Evolutionary conservation across 2,329 filamentous ascomycete species (phyloP), one percentile per base, ranked within the genome.

Genomic region (Tolypocladium album): DNA sequence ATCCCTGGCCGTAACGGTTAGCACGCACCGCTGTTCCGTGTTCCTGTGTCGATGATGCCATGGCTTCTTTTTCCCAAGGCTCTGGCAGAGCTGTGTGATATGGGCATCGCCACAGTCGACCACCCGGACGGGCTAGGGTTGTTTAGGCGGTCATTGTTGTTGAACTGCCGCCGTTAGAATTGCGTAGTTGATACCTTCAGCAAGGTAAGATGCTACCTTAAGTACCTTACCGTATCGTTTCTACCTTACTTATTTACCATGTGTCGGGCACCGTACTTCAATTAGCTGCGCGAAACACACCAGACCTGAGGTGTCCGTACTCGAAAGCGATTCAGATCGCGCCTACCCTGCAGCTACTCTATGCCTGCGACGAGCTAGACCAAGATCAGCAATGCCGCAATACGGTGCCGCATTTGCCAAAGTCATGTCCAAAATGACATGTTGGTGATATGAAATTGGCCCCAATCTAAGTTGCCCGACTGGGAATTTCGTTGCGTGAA

Each of bases 61-160:
- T n/a, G n/a, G n/a, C n/a, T 82, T 69, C 71, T 80, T 80, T 58
- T 82, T 31, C 27, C 27, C 27, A 60, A 84, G 65, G 69, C 82
- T 82, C 82, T 86, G 86, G 72, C 84, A 86, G 6, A 85, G 76
- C 70, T 86, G 83, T 0, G 81, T 78, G 58, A 82, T 73, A 0
- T 83, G 83, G 1, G 82, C 81, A 55, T 85, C 78, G 4, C 72
- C 70, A 67, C 85, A 86, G 1, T 62, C 63, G 22, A 66, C 66
- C 1, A 75, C 75, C 43, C 74, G 64, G 73, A 68, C 55, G 68
- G 64, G 27, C 27, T 5, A 31, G 27, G 5, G 63, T 73, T 76
- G 47, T 68, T 64, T 0, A 83, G 82, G 9, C 82, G 79, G 64
- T 81, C 80, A 70, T 72, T 72, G 62, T 64, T 66, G 38, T 71